phyloP scores from a whole-genome alignment of 306 rosid genomes.

The Medicago ruthenica region DNA sequence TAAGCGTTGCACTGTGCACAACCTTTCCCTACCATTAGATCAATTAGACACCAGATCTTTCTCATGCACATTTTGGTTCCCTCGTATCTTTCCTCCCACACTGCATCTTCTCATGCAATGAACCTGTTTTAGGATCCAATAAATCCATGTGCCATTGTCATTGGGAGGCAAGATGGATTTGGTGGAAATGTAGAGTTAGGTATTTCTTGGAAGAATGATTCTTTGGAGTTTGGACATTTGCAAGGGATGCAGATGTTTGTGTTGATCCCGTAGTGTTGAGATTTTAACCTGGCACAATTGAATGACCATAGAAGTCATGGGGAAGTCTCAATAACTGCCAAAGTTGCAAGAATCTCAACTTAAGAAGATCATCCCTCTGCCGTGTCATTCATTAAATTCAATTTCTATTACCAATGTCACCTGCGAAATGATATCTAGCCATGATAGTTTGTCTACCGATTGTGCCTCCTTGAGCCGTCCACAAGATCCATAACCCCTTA shows the following conservation, averaged over 20 bases:
- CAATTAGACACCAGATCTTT: not conserved
- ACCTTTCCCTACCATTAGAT: not conserved
- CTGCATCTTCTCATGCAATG: conserved; percentile 1
- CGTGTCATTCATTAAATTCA: conserved; percentile 46
- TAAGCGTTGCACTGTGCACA: not conserved
- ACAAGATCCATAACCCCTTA: conserved; percentile 42
- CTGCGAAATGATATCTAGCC: conserved; percentile 40
- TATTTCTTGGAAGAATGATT: conserved; percentile 92
- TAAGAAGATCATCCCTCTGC: conserved; percentile 48
- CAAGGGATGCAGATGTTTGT: conserved; percentile 73
- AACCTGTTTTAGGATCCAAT: conserved; percentile 50
- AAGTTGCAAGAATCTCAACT: conserved; percentile 42
- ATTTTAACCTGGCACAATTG: conserved; percentile 78
- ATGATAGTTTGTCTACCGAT: conserved; percentile 46
- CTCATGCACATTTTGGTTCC: no score
- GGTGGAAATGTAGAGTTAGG: conserved; percentile 78
- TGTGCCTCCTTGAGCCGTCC: conserved; percentile 43
- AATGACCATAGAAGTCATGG: conserved; percentile 50
- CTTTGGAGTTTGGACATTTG: conserved; percentile 85
- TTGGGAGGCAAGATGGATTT: conserved; percentile 77
- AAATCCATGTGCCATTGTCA: conserved; percentile 58
- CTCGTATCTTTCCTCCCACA: no score
- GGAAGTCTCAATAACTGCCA: conserved; percentile 54
- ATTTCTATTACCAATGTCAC: conserved; percentile 43
- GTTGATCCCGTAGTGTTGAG: conserved; percentile 72